Conservation (phyloP, 2,329 filamentous ascomycete genomes). For the Microdochium paspali region DNA sequence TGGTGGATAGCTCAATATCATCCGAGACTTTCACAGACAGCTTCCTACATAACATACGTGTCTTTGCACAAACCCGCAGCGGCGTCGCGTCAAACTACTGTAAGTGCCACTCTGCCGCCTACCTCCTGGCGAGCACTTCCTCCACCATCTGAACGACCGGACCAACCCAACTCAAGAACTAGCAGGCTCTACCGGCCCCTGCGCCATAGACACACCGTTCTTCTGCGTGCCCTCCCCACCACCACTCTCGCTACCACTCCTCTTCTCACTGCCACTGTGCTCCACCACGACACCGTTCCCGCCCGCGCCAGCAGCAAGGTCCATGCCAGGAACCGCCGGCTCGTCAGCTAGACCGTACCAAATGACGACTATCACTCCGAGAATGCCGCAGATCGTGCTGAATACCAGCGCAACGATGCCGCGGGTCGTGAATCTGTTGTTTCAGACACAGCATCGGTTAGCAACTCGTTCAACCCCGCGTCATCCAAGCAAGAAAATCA, state of each 20-base stretch:
- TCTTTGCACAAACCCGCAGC: too few relatives aligned
- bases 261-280: not conserved
- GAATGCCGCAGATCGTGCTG: slow-evolving; percentile 53
- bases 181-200: too few relatives aligned
- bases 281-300: not conserved
- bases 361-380: slow-evolving; percentile 55
- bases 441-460: not conserved
- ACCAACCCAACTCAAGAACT: too few relatives aligned
- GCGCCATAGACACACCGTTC: too few relatives aligned
- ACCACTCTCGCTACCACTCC: not conserved
- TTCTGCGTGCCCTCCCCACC: not conserved
- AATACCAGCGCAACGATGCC: slow-evolving; percentile 67
- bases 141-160: too few relatives aligned
- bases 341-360: slow-evolving; percentile 46
- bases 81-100: too few relatives aligned
- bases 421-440: slow-evolving; percentile 47
- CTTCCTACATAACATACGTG: too few relatives aligned
- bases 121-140: too few relatives aligned
- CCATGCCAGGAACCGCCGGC: not conserved
- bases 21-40: too few relatives aligned
- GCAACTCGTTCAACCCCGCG: slow-evolving; percentile 4
- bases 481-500: not conserved
- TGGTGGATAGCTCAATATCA: too few relatives aligned
- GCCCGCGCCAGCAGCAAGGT: not conserved
- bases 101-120: too few relatives aligned